These are phyloP conservation scores for Tulasnella sp. DNA, from an alignment of 768 basidiomycete genomes.

Conservation along the genomic window DNA sequence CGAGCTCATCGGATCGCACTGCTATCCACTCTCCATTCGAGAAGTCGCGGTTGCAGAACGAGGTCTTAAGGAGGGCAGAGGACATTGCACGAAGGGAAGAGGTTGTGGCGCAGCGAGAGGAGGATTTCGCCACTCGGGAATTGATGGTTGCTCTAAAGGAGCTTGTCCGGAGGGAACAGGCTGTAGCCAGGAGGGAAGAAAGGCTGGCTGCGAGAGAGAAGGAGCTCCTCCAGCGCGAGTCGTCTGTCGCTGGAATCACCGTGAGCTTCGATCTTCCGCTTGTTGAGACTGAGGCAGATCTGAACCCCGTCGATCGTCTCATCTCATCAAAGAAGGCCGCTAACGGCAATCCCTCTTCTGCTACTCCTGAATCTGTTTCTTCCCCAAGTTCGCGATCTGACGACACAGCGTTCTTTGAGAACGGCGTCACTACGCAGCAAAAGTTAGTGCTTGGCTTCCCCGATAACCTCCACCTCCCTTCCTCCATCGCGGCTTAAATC, in stretches of 20 bases:
- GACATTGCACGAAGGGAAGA: conserved; percentile 16
- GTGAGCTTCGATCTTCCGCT: conserved; percentile 5
- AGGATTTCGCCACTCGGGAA: conserved; percentile 24
- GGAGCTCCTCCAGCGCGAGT: conserved; percentile 15
- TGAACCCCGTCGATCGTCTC: conserved; percentile 18
- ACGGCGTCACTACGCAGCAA: conserved; percentile 1
- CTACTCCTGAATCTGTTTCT: background rate
- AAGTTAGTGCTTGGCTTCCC: conserved; percentile 10
- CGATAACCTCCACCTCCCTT: conserved; percentile 11
- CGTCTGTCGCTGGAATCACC: background rate
- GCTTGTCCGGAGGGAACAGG: conserved; percentile 19
- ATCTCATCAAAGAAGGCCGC: conserved; percentile 1
- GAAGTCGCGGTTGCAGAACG: conserved; percentile 22
- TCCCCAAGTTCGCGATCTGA: conserved; percentile 4
- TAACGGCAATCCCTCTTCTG: conserved; percentile 4
- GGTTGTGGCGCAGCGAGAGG: conserved; percentile 19
- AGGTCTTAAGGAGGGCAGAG: conserved; percentile 14
- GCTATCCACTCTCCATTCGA: conserved; percentile 16
- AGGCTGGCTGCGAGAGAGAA: conserved; percentile 13
- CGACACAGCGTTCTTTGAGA: conserved; percentile 14
- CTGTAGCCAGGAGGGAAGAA: conserved; percentile 10
- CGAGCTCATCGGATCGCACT: conserved; percentile 4
- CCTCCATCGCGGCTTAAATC: background rate
- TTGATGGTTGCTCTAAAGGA: conserved; percentile 24
- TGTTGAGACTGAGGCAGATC: conserved; percentile 14